These are phyloP conservation scores for Phytopythium kandeliae DNA, from an alignment of 352 stramenopile species.

Conservation along the genomic window DNA sequence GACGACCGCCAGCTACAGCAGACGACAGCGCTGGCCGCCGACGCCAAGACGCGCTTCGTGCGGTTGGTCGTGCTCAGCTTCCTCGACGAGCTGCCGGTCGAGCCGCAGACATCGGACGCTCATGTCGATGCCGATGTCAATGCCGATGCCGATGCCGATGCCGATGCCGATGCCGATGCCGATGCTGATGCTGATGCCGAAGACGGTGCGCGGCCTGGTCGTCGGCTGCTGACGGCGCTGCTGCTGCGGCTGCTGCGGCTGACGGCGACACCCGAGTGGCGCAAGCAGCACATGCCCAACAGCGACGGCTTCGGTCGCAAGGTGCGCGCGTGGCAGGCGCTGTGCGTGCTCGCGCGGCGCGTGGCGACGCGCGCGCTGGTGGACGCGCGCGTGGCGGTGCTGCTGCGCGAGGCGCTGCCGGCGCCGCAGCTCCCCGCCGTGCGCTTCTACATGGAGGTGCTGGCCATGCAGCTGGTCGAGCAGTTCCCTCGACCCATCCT, in stretches of 20 bases:
- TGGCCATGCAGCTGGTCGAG: constrained; percentile 61
- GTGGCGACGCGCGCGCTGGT: constrained; percentile 21
- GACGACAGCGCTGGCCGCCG: constrained; percentile 16
- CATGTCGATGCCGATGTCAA: too few species aligned
- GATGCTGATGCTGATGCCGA: constrained; percentile 1
- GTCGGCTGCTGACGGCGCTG: constrained; percentile 30
- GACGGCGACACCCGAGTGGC: constrained; percentile 53
- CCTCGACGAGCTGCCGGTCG: constrained; percentile 45
- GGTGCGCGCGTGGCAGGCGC: constrained; percentile 70
- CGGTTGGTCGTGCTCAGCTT: constrained; percentile 64
- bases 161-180: constrained; percentile 1
- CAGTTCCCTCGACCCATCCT: constrained; percentile 45
- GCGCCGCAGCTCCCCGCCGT: constrained; percentile 59
- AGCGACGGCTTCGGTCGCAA: constrained; percentile 76
- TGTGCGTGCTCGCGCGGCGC: constrained; percentile 65
- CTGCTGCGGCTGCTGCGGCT: constrained; percentile 35
- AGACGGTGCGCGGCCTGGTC: neutral
- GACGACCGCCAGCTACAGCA: constrained; percentile 8
- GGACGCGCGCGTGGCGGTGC: constrained; percentile 11
- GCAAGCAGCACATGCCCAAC: constrained; percentile 84
- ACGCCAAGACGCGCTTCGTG: constrained; percentile 60
- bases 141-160: neutral
- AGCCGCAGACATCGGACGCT: constrained; percentile 7
- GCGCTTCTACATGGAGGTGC: constrained; percentile 80
- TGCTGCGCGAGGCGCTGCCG: constrained; percentile 47